Percentiles rank a stretch among this genome's conserved stretches.
phyloP scores from a whole-genome alignment of 1,284 basidiomycete species.

The Coniferiporia sulphurascens region DNA sequence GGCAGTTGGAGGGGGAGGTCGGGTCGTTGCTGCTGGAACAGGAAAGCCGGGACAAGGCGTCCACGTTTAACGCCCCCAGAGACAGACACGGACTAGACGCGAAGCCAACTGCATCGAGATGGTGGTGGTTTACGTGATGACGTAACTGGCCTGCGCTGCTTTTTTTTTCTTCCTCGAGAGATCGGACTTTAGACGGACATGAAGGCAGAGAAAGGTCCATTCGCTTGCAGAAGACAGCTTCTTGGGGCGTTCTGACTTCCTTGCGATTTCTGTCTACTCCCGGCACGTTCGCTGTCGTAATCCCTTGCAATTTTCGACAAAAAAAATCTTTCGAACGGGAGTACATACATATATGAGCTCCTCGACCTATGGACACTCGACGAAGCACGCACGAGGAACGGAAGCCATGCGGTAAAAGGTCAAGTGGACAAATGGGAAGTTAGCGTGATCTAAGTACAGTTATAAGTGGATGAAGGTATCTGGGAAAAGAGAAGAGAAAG shows the following conservation, averaged over 20 bases:
- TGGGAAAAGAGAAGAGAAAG: background rate
- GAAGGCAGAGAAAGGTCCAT: background rate
- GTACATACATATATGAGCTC: background rate
- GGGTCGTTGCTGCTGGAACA: slow-evolving; percentile 30
- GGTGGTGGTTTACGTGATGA: slow-evolving; percentile 11
- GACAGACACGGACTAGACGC: background rate
- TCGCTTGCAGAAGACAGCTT: too few species aligned
- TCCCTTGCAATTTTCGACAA: background rate
- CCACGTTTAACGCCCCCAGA: slow-evolving; percentile 2
- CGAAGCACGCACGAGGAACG: background rate
- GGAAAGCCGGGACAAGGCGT: slow-evolving; percentile 16
- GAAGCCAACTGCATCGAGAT: background rate
- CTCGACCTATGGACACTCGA: background rate
- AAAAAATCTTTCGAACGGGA: background rate
- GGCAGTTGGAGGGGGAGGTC: slow-evolving; percentile 56
- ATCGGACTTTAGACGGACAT: background rate
- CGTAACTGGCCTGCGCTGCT: background rate
- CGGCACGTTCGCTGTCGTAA: background rate
- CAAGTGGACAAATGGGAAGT: background rate
- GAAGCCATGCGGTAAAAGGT: background rate
- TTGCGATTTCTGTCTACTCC: background rate
- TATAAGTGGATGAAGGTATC: background rate
- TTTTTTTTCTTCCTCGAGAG: too few species aligned
- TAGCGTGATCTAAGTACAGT: background rate
- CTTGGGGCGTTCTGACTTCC: background rate